A percentile compares a stretch with the other conserved stretches of the same genome.
phyloP scores from a whole-genome alignment of 2,329 filamentous ascomycete genomes.

The Bertia moriformis region DNA sequence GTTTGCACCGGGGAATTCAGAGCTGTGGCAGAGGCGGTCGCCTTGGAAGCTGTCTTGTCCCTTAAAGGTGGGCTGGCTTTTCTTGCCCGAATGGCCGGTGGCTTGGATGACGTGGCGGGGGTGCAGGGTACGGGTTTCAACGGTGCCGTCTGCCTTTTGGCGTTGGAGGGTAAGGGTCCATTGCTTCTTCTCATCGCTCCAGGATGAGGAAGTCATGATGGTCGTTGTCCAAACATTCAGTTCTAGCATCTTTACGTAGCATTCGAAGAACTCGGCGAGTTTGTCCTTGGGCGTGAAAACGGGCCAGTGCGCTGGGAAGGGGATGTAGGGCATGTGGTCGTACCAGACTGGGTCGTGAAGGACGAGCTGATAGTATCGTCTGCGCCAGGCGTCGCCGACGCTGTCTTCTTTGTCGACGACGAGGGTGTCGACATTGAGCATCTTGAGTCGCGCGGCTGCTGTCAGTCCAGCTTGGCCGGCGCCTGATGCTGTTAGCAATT shows the following conservation, averaged over 20 bases:
- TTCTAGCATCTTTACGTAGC: conserved; percentile 49
- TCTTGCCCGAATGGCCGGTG: conserved; percentile 56
- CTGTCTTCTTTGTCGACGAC: conserved; percentile 42
- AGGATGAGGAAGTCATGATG: conserved; percentile 28
- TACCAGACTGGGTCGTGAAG: conserved; percentile 54
- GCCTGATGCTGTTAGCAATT: conserved; percentile 17
- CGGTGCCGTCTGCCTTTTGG: conserved; percentile 10
- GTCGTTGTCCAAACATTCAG: conserved; percentile 52
- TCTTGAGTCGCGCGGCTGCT: conserved; percentile 40
- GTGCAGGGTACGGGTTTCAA: conserved; percentile 35
- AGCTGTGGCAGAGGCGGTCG: conserved; percentile 35
- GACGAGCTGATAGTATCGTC: conserved; percentile 48
- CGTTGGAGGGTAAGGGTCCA: conserved; percentile 35
- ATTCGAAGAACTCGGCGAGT: conserved; percentile 52
- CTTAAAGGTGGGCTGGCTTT: conserved; percentile 40
- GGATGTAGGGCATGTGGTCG: conserved; percentile 47
- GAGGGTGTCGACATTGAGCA: conserved; percentile 37
- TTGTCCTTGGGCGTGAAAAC: conserved; percentile 62
- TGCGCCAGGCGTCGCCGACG: conserved; percentile 51
- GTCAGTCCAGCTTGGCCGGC: conserved; percentile 46
- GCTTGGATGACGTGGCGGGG: conserved; percentile 52
- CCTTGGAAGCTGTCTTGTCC: conserved; percentile 37
- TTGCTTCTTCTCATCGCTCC: conserved; percentile 27
- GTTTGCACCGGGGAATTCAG: conserved; percentile 30
- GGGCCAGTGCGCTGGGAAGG: conserved; percentile 52